Evolutionary conservation across 169 alveolate species (phyloP).

Genomic region (Cyclospora cayetanensis): DNA sequence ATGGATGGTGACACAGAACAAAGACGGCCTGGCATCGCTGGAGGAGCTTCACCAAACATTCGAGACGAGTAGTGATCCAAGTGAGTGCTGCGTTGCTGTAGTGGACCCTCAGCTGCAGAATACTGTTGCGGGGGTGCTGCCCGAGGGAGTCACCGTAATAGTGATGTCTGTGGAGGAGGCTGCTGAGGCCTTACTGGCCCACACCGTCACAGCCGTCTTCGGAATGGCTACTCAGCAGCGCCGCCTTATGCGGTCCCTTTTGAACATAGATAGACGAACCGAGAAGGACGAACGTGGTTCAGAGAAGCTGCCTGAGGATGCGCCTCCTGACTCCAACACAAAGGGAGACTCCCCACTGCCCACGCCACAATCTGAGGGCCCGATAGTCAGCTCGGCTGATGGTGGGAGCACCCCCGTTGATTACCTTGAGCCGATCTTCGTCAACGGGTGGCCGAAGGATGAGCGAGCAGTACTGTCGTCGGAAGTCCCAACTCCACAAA

Average conservation of each 20-base stretch:
- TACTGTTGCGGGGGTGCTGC: not conserved
- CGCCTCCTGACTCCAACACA: not conserved
- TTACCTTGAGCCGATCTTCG: too few relatives aligned
- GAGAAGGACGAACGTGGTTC: not conserved
- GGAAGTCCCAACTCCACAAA: not conserved
- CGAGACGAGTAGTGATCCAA: not conserved
- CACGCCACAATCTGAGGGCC: not conserved
- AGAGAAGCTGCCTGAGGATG: not conserved
- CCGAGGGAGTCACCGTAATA: not conserved
- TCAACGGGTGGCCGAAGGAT: not conserved
- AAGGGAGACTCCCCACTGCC: not conserved
- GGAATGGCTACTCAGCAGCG: slow-evolving; percentile 46
- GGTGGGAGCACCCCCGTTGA: not conserved
- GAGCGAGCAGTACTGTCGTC: not conserved
- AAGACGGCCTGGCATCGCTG: not conserved
- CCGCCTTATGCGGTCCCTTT: not conserved
- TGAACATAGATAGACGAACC: not conserved
- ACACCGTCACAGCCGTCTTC: slow-evolving; percentile 17
- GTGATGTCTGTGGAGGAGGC: slow-evolving; percentile 1
- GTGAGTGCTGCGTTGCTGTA: not conserved
- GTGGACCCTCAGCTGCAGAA: not conserved
- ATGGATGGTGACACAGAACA: slow-evolving; percentile 36
- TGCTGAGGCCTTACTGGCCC: slow-evolving; percentile 19
- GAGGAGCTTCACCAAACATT: slow-evolving; percentile 7
- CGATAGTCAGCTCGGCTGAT: not conserved